Conservation (phyloP, 176 grass and related monocot species). For the Oryza meyeriana region DNA sequence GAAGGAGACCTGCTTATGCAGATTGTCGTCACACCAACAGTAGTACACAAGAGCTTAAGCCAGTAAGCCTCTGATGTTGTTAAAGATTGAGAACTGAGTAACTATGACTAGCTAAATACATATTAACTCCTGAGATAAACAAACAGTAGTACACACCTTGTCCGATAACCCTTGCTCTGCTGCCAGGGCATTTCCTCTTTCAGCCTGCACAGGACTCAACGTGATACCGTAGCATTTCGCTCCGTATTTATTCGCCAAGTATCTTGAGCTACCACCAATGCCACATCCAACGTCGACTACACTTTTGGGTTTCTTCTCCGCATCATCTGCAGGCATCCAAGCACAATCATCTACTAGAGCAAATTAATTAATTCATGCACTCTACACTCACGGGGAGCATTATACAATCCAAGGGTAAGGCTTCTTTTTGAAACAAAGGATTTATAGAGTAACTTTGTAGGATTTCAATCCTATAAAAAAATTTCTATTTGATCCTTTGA, state of each 20-base stretch:
- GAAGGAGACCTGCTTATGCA: constrained; percentile 57
- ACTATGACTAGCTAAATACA: background rate
- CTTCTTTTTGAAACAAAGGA: too few relatives aligned
- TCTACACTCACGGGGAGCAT: background rate
- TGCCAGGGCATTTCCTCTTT: constrained; percentile 69
- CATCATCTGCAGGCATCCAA: constrained; percentile 52
- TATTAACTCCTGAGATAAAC: background rate
- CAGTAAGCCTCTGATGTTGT: background rate
- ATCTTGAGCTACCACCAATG: constrained; percentile 95
- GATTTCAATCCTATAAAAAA: too few relatives aligned
- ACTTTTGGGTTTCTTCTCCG: constrained; percentile 53
- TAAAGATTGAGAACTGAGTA: background rate
- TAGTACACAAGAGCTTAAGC: background rate
- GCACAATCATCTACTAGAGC: background rate
- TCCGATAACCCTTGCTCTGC: constrained; percentile 58
- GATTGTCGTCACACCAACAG: background rate
- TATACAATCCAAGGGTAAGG: too few relatives aligned
- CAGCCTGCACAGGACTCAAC: constrained; percentile 85
- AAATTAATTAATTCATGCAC: background rate
- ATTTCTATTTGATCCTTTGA: too few relatives aligned
- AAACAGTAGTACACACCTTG: constrained; percentile 40
- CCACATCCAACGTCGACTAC: constrained; percentile 89
- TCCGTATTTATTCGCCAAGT: constrained; percentile 79
- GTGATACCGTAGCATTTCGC: constrained; percentile 73
- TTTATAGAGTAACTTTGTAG: too few relatives aligned